Evolutionary conservation across 768 basidiomycete species (phyloP), one percentile per base, ranked within the genome.

Genomic region (Rhizopogon vulgaris): DNA sequence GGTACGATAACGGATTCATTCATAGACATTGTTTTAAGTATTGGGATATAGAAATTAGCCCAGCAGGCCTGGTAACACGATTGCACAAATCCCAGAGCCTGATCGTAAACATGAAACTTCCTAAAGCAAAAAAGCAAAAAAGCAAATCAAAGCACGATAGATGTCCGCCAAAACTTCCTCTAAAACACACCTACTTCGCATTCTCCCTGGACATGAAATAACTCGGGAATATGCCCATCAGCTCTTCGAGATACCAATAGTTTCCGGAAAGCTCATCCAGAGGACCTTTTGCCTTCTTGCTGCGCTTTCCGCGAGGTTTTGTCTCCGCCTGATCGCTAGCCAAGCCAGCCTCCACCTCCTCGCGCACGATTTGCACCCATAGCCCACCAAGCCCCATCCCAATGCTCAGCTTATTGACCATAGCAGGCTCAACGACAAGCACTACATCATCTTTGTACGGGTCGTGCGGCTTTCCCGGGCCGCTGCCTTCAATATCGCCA

Each of bases 281-380:
- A 24, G 52, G 61, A 22, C 62, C 57, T 38, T 52, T 60, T 49
- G 43, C 54, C 55, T 67, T 72, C 49, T 62, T 65, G 52, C 61
- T 56, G 28, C 41, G 41, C 14, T 46, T 46, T 24, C 2, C 48
- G 4, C 27, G 30, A 4, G 38, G 17, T 28, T 47, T 58, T 5
- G 58, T 62, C 1, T 52, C 49, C 0, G 18, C 43, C 12, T 17
- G 38, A 15, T 0, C 22, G 10, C 57, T 56, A 27, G 53, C 60
- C 39, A 49, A 50, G 1, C 34, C 57, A 6, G 45, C 48, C 1
- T 49, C 57, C 41, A 55, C 46, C 10, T 63, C 51, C 43, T 58
- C 62, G 28, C 79, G 74, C 27, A 68, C 79, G 11, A 88, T 71
- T 67, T 90, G 85, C 18, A 88, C 78, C 79, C 82, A 90, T 41